Conservation (phyloP, 2,329 filamentous ascomycete species). For the Allantophomopsis cytisporea region DNA sequence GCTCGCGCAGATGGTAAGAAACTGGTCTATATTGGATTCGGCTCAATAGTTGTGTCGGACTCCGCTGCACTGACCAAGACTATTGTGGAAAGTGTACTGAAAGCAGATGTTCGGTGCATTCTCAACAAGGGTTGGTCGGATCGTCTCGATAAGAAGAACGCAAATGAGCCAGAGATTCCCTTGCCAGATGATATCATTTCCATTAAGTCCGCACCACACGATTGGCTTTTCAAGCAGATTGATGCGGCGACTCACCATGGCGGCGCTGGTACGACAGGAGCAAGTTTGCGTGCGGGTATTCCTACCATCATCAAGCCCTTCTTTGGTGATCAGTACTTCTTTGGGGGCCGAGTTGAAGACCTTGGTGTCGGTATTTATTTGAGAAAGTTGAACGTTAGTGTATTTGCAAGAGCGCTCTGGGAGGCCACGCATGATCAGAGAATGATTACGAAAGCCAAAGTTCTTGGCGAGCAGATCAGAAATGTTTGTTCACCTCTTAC, state of each 20-base stretch:
- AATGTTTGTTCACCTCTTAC: conserved; percentile 40
- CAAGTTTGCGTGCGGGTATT: conserved; percentile 77
- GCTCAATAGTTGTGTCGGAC: conserved; percentile 87
- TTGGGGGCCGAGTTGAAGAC: conserved; percentile 79
- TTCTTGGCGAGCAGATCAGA: conserved; percentile 77
- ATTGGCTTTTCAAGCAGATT: conserved; percentile 91
- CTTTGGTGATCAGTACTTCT: conserved; percentile 98
- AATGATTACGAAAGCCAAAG: conserved; percentile 77
- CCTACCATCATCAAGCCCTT: conserved; percentile 94
- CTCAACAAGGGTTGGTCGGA: conserved; percentile 97
- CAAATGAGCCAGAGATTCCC: conserved; percentile 40
- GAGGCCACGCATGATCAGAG: conserved; percentile 79
- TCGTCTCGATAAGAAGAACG: conserved; percentile 47
- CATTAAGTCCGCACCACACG: conserved; percentile 85
- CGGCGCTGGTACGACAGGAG: conserved; percentile 87
- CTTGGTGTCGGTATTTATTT: conserved; percentile 84
- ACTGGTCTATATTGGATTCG: conserved; percentile 93
- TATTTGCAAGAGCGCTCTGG: conserved; percentile 80
- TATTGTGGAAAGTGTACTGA: conserved; percentile 82
- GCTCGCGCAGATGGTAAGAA: conserved; percentile 76
- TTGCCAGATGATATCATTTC: conserved; percentile 71
- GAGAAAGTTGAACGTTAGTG: conserved; percentile 76
- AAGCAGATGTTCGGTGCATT: conserved; percentile 88
- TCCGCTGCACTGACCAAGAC: conserved; percentile 79
- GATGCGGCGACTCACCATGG: conserved; percentile 93